Base-by-base conservation (phyloP, 225 moss, liverwort and hornwort genomes). In the Physcomitrium patens region DNA sequence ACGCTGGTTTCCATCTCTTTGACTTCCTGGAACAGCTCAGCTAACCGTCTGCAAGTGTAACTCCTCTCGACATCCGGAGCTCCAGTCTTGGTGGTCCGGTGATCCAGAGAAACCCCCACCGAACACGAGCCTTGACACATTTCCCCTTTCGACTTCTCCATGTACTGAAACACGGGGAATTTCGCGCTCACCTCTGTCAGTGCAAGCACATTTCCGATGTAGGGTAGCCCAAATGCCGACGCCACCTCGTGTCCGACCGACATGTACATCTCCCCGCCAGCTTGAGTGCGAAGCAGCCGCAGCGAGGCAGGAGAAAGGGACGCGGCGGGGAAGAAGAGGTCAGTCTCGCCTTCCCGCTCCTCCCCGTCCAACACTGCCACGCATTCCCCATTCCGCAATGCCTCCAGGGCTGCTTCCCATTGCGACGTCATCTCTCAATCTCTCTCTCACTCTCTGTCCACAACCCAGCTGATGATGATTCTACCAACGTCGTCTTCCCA, bases 41-140 rank as follows among this genome's bases (percentile, higher is more conserved):
- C 91, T 24, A 89, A 60, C 17, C 87, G 78, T 3, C 91, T 74
- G 69, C 91, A 91, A n/a, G 89, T 91, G 78, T 81, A 87, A 50
- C 91, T 91, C 31, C 91, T 85, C 71, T 91, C 91, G 5, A 73
- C 69, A 53, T 91, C 89, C 0, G 89, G 89, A 9, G 87, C 91
- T 0, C 91, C 91, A 1, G 91, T 89, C 68, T 82, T 91, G 7
- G 89, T 77, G 26, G 42, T 72, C 60, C 91, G 70, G 61, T 91
- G 91, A 74, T 91, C 89, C 6, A 91, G 80, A 0, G 91, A 91
- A 12, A 87, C 41, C 8, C 89, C 87, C 12, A 89, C 91, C 11
- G 89, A 89, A 74, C 91, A 91, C 7, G 85, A 87, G 10, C 91
- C 89, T 75, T 89, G 89, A 22, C 91, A 91, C 89, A 91, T 91